phyloP scores from a whole-genome alignment of 2,329 filamentous ascomycete genomes.

The Paraphoma sp. region DNA sequence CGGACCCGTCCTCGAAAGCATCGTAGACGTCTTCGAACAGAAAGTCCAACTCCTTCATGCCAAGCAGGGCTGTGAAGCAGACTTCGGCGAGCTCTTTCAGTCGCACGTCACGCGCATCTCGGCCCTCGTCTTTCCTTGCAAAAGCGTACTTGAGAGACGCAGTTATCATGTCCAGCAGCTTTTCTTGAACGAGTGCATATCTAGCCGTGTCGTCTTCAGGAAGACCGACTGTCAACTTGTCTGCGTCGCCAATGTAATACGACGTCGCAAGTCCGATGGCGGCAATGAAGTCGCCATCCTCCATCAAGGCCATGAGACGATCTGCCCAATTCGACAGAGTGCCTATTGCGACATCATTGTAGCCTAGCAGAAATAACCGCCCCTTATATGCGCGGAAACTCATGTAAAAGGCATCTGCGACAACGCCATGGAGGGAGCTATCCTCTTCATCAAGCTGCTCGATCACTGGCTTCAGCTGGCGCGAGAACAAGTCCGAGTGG shows the following conservation, averaged over 20 bases:
- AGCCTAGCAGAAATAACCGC: conserved; percentile 88
- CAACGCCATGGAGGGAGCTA: conserved; percentile 88
- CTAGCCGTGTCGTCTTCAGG: conserved; percentile 80
- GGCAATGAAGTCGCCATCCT: conserved; percentile 92
- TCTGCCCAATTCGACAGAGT: conserved; percentile 97
- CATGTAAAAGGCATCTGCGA: conserved; percentile 98
- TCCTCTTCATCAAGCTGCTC: conserved; percentile 90
- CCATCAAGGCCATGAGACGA: conserved; percentile 89
- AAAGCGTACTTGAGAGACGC: conserved; percentile 92
- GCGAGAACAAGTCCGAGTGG: conserved; percentile 87
- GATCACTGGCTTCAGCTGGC: conserved; percentile 81
- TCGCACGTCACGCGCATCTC: conserved; percentile 61
- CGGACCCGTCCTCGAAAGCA: conserved; percentile 80
- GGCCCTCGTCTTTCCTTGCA: conserved; percentile 62
- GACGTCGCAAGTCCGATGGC: conserved; percentile 89
- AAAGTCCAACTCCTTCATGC: conserved; percentile 79
- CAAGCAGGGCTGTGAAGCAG: conserved; percentile 83
- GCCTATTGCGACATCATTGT: conserved; percentile 90
- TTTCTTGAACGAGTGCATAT: conserved; percentile 84
- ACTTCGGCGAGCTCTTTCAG: conserved; percentile 80
- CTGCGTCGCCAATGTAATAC: conserved; percentile 89
- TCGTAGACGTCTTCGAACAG: conserved; percentile 91
- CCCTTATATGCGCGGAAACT: conserved; percentile 97
- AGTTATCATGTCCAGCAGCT: conserved; percentile 89
- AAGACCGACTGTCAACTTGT: conserved; percentile 91